These are phyloP conservation scores for Metarhizium guizhouense DNA, from an alignment of 2,329 filamentous ascomycete species.

Conservation along the genomic window DNA sequence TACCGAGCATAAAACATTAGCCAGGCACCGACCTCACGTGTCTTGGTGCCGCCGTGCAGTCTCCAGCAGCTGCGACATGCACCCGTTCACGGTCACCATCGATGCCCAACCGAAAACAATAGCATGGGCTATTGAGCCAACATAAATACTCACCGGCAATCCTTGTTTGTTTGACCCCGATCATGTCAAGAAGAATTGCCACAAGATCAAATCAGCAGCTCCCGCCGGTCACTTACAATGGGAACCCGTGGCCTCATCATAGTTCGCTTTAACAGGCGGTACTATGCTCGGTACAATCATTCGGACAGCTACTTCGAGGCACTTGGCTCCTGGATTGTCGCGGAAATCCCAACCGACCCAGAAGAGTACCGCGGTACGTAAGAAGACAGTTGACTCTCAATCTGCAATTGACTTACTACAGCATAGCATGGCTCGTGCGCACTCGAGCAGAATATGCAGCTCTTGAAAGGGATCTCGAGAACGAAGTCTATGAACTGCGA, in stretches of 20 bases:
- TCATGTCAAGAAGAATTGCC: too few relatives aligned
- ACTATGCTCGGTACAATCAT: slow-evolving; percentile 6
- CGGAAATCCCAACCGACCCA: slow-evolving; percentile 2
- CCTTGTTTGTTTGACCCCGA: too few relatives aligned
- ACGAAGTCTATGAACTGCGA: slow-evolving; percentile 2
- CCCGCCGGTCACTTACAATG: slow-evolving; percentile 5
- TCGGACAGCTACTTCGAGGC: slow-evolving; percentile 5
- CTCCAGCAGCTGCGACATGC: too few relatives aligned
- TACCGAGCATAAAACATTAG: too few relatives aligned
- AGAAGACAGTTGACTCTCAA: background rate
- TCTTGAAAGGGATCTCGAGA: slow-evolving; percentile 3
- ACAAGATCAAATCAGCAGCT: too few relatives aligned
- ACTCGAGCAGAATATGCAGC: slow-evolving; percentile 3
- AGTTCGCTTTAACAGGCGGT: slow-evolving; percentile 8
- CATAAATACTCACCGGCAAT: too few relatives aligned
- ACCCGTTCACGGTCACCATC: too few relatives aligned
- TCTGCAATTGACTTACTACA: background rate
- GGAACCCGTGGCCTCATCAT: slow-evolving; percentile 9
- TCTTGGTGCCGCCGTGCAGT: too few relatives aligned
- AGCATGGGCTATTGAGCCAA: too few relatives aligned
- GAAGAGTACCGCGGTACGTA: slow-evolving; percentile 6
- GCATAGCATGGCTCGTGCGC: slow-evolving; percentile 7
- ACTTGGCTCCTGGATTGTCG: slow-evolving; percentile 4
- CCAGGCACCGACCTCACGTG: too few relatives aligned
- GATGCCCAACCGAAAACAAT: too few relatives aligned